Evolutionary conservation across 1,284 basidiomycete genomes (phyloP), one percentile per base, ranked within the genome.

Genomic region (Ustilago xerochloae): DNA sequence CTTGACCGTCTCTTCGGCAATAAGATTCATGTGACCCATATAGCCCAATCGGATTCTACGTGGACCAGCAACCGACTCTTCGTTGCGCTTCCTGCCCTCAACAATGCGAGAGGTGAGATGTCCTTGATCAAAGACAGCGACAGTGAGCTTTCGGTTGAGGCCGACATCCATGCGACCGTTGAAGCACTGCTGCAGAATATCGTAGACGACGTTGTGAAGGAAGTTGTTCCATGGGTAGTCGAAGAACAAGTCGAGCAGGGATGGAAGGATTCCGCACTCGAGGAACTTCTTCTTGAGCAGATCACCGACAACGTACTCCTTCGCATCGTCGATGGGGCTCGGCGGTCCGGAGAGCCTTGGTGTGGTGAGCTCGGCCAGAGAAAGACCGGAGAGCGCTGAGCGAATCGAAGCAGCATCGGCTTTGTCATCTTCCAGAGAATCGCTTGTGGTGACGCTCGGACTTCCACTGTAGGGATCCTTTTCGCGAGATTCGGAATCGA

Each of bases 221-320:
- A 99, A 98, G 83, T 99, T 98, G 87, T 99, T 98, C 91, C 93
- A 94, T 0, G 94, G 94, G 80, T 92, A 97, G 66, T 93, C 90
- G 84, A 98, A 97, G 87, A 99, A 98, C 38, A 98, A 50, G 22
- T 79, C 75, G 3, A 83, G 63, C 16, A 83, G 72, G 26, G 77
- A 80, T 0, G 81, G 78, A 5, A 84, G 72, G 22, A 83, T 76
- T 39, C 73, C 68, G 68, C 75, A 79, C 32, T 83, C 75, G 48
- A 79, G 66, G 63, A 83, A 83, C 48, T 78, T 76, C 29, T 66
- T 67, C 66, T 83, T 83, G 55, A 83, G 71, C 36, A 78, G 63
- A 38, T 82, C 81, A 12, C 82, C 81, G 13, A 77, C 74, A 3
- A 80, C 79, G 38, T 72, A 76, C 33, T 79, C 77, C 35, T 61